A percentile compares a stretch with the other conserved stretches of the same genome.
Conservation (phyloP, 2,329 filamentous ascomycete species). For the Colletotrichum sp. region DNA sequence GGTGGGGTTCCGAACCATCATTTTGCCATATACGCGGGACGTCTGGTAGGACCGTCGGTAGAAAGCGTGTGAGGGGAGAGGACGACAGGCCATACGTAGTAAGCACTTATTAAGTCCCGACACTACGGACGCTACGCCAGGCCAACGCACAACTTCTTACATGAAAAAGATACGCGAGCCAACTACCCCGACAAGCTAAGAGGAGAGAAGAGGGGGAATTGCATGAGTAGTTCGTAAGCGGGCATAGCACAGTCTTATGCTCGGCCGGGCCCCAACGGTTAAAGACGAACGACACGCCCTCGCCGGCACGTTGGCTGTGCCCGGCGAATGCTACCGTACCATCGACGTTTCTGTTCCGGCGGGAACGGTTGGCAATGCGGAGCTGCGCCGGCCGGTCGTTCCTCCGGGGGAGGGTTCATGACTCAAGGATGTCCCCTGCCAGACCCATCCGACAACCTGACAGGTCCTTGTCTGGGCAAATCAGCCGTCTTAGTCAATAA, state of each 20-base stretch:
- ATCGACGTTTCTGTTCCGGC: neutral
- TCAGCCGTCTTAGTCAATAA: neutral
- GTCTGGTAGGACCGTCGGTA: neutral
- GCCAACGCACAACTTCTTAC: neutral
- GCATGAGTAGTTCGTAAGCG: neutral
- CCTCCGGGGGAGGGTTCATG: neutral
- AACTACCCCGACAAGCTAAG: neutral
- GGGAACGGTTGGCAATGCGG: neutral
- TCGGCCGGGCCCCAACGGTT: neutral
- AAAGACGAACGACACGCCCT: neutral
- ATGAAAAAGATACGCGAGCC: neutral
- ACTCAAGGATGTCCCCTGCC: neutral
- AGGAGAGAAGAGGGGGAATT: neutral
- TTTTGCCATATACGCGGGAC: neutral
- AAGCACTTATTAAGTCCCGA: conserved; percentile 1
- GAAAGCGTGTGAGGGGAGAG: neutral
- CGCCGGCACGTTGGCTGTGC: neutral
- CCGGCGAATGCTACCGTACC: conserved; percentile 2
- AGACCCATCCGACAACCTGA: neutral
- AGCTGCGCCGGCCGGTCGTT: neutral
- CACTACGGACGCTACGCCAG: neutral
- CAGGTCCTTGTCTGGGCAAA: neutral
- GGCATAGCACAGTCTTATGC: neutral
- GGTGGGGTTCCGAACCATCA: neutral
- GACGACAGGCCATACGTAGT: neutral